Evolutionary conservation across 2,329 filamentous ascomycete species (phyloP).

Genomic region (Fusarium buharicum): DNA sequence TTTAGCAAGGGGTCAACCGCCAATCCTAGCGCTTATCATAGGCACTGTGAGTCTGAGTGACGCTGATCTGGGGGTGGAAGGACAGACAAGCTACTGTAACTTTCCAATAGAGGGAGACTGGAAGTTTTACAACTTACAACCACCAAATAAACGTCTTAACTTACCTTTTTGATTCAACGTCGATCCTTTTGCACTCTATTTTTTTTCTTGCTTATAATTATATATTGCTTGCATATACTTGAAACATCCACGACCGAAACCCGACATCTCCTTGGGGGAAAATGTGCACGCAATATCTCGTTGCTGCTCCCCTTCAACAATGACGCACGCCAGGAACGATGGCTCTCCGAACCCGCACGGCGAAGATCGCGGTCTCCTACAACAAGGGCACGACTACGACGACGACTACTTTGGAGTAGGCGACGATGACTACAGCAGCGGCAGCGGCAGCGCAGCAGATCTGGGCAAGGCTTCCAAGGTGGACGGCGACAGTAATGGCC

Average conservation of each 20-base stretch:
- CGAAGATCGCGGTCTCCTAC: conserved; percentile 50
- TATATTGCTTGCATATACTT: background rate
- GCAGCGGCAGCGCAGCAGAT: conserved; percentile 29
- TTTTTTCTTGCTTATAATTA: conserved; percentile 3
- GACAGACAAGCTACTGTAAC: conserved; percentile 29
- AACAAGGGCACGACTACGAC: conserved; percentile 37
- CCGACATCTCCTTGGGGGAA: conserved; percentile 23
- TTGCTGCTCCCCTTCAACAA: conserved; percentile 43
- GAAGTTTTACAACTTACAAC: conserved; percentile 15
- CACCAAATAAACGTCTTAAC: conserved; percentile 6
- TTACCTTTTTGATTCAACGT: conserved; percentile 25
- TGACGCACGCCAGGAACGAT: conserved; percentile 49
- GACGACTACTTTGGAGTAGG: conserved; percentile 44
- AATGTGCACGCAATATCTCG: conserved; percentile 42
- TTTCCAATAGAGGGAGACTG: conserved; percentile 9
- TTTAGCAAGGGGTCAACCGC: conserved; percentile 34
- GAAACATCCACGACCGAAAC: conserved; percentile 8
- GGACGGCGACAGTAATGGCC: conserved; percentile 32
- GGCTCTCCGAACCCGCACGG: conserved; percentile 46
- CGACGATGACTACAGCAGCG: conserved; percentile 30
- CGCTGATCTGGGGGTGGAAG: conserved; percentile 39
- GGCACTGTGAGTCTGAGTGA: conserved; percentile 16
- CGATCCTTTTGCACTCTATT: conserved; percentile 13
- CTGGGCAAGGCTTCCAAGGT: conserved; percentile 34
- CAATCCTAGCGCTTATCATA: conserved; percentile 41